Evolutionary conservation across 441 rosid genomes (phyloP).

Genomic region (Breynia disticha): DNA sequence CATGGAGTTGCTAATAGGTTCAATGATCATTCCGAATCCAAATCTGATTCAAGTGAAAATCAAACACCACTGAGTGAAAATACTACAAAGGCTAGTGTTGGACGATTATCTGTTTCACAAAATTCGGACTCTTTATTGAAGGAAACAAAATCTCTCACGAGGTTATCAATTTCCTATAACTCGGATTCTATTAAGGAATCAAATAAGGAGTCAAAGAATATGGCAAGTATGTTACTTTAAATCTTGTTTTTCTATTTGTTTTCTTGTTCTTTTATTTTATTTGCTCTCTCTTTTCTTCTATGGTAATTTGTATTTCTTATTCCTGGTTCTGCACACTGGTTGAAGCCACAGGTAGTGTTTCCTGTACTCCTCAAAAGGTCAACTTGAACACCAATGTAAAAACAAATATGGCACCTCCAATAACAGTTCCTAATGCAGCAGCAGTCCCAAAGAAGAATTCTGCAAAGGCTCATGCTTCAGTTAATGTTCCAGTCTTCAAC

Average conservation of each 20-base stretch:
- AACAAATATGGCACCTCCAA: slow-evolving; percentile 30
- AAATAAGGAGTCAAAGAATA: slow-evolving; percentile 46
- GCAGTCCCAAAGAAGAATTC: slow-evolving; percentile 49
- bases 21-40: slow-evolving; percentile 52
- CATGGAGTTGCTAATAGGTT: slow-evolving; percentile 39
- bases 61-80: slow-evolving; percentile 46
- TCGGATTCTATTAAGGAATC: slow-evolving; percentile 38
- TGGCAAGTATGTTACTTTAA: slow-evolving; percentile 42
- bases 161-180: slow-evolving; percentile 61
- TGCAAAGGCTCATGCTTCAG: slow-evolving; percentile 36
- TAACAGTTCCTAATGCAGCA: slow-evolving; percentile 35
- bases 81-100: slow-evolving; percentile 45
- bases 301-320: slow-evolving; percentile 16
- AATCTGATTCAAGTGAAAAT: slow-evolving; percentile 42
- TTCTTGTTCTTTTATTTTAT: slow-evolving; percentile 8
- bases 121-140: slow-evolving; percentile 52
- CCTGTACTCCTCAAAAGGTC: slow-evolving; percentile 69
- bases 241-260: slow-evolving; percentile 2
- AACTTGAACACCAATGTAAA: slow-evolving; percentile 37
- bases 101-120: slow-evolving; percentile 61
- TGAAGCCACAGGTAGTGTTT: slow-evolving; percentile 75
- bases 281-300: neutral
- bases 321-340: slow-evolving; percentile 25
- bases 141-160: slow-evolving; percentile 73
- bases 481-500: slow-evolving; percentile 40